These are phyloP conservation scores for Nitzschia inconspicua DNA, from an alignment of 108 stramenopile genomes.

Conservation along the genomic window DNA sequence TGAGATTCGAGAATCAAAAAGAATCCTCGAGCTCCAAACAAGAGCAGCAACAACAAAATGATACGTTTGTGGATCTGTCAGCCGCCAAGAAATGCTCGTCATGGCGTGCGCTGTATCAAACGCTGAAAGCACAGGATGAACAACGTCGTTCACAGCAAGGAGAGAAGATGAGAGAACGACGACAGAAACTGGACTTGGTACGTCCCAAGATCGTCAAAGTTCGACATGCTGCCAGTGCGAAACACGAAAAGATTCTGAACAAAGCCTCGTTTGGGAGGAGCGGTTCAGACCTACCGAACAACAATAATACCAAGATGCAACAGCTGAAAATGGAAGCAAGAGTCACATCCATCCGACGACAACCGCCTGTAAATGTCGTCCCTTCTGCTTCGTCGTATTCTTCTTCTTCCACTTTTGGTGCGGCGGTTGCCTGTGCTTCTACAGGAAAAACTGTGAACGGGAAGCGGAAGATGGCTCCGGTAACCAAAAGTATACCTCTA, in stretches of 20 bases:
- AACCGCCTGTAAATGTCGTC: neutral
- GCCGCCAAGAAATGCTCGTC: conserved; percentile 29
- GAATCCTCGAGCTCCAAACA: neutral
- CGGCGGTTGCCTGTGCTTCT: conserved; percentile 37
- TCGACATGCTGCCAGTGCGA: conserved; percentile 26
- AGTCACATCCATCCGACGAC: conserved; percentile 20
- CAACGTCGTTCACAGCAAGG: conserved; percentile 35
- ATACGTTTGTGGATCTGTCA: conserved; percentile 16
- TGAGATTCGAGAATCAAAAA: neutral
- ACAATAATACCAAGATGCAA: conserved; percentile 18
- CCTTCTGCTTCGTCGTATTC: neutral
- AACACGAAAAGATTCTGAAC: conserved; percentile 31
- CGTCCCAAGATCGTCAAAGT: conserved; percentile 67
- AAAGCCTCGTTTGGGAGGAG: conserved; percentile 2
- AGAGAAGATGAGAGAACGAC: conserved; percentile 44
- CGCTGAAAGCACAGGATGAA: conserved; percentile 32
- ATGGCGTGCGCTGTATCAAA: conserved; percentile 48
- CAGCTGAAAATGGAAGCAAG: conserved; percentile 32
- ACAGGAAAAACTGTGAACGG: neutral
- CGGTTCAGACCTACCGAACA: neutral
- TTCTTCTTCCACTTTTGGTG: conserved; percentile 23
- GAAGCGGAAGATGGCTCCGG: conserved; percentile 7
- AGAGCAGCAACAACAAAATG: too few relatives aligned
- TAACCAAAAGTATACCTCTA: conserved; percentile 11
- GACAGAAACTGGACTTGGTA: conserved; percentile 34